Base-by-base conservation (phyloP, 805 yeast species). In the Lipomyces yamadae region DNA sequence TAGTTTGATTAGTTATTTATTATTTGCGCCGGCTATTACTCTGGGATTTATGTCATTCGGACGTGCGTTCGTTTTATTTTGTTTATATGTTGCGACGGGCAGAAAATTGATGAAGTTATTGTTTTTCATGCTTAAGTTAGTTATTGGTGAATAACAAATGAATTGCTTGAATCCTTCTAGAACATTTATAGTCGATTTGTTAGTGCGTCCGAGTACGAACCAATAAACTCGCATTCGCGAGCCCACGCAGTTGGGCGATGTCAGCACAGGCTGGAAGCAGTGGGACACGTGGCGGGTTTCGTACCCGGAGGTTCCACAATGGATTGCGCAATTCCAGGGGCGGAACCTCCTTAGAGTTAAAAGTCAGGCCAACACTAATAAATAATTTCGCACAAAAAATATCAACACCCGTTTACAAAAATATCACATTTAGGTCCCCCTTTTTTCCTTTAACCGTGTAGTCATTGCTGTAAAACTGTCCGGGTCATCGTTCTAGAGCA, bases 241-340 rank as follows among this genome's bases (percentile, higher is more conserved):
- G n/a, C 8, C 24, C 48, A 42, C 48, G 48, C 48, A n/a, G 48
- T n/a, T 8, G 18, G n/a, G 2, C 15, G 2, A 15, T 1, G 48
- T 42, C 48, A 42, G 48, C 48, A 42, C 10, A 15, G 8, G 24
- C 48, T 5, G 48, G 2, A 2, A 11, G 4, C 4, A 0, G 10
- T 3, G 15, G 3, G 39, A 42, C 48, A 42, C 24, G 24, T n/a
- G 48, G n/a, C 48, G 48, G 48, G 48, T 42, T 13, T 42, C 18
- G 48, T 42, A 42, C 48, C 48, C 2, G 39, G 4, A 1, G 42
- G 42, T 10, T 37, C 42, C 42, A 37, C 48, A 10, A 7, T 15
- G 45, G 50, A 56, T 56, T 37, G 58, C 58, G 58, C 58, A 37
- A 56, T 56, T 33, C 13, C 58, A 56, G 58, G 48, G 58, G 58